A percentile compares a stretch with the other conserved stretches of the same genome.
Conservation (phyloP, 1,139 yeast species). For the Nadsonia commutata region DNA sequence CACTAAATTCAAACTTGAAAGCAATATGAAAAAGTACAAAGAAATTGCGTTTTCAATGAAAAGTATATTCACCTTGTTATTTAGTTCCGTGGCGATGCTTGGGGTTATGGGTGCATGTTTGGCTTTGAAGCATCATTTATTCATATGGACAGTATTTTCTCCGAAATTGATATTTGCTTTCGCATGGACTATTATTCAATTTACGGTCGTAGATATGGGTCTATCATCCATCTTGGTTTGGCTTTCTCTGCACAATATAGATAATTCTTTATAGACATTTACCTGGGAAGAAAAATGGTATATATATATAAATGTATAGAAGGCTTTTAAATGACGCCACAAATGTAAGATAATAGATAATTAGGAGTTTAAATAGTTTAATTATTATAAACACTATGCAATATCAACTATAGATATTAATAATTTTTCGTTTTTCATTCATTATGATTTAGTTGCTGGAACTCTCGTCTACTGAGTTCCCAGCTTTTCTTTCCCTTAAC, state of each 20-base stretch:
- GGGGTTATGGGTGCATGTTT: conserved; percentile 54
- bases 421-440: no score
- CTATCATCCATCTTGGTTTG: conserved; percentile 4
- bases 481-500: conserved; percentile 1
- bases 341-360: no score
- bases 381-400: no score
- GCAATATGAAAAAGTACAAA: conserved; percentile 10
- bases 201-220: conserved; percentile 14
- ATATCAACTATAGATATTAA: no score
- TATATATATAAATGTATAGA: no score
- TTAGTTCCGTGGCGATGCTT: conserved; percentile 46
- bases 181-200: conserved; percentile 43
- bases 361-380: no score
- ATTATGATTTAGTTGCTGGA: no score
- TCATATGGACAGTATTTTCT: conserved; percentile 95
- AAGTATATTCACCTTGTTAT: conserved; percentile 26
- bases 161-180: conserved; percentile 76
- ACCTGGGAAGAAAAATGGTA: no score
- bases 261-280: neutral
- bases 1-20: conserved; percentile 7
- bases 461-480: no score
- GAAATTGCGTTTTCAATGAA: conserved; percentile 18
- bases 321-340: no score
- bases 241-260: neutral
- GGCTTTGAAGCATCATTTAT: conserved; percentile 65